Evolutionary conservation across 306 rosid species (phyloP).

Genomic region (Glycine soja): DNA sequence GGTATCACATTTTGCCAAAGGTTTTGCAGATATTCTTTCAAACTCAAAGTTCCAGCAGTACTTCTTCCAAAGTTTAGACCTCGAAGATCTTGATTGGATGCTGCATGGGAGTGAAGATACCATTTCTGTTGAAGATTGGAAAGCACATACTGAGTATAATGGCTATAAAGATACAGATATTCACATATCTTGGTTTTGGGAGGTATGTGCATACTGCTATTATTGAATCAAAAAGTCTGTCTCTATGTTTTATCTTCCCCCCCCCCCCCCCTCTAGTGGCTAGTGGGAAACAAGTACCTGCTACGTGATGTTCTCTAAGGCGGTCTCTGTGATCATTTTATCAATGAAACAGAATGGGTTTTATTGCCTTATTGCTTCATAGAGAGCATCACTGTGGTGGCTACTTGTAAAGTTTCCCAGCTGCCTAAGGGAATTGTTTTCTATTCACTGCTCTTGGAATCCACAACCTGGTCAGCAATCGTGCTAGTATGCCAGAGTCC

Average conservation of each 20-base stretch:
- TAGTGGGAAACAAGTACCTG: constrained; percentile 21
- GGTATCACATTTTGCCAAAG: constrained; percentile 76
- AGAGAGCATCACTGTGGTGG: constrained; percentile 20
- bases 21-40: constrained; percentile 84
- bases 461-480: neutral
- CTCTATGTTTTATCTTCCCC: neutral
- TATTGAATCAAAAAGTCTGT: constrained; percentile 22
- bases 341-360: neutral
- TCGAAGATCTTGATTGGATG: constrained; percentile 95
- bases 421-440: constrained; percentile 2
- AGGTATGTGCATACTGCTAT: constrained; percentile 63
- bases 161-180: constrained; percentile 88
- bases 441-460: constrained; percentile 1
- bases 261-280: neutral
- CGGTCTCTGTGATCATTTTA: constrained; percentile 18
- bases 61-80: constrained; percentile 79
- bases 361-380: constrained; percentile 19
- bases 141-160: constrained; percentile 78
- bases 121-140: constrained; percentile 88
- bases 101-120: constrained; percentile 77
- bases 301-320: neutral
- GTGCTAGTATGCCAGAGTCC: constrained; percentile 5
- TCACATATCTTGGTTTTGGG: constrained; percentile 96
- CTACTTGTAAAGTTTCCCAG: constrained; percentile 8
- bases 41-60: constrained; percentile 46